Evolutionary conservation across 129 eudicot species (phyloP), one percentile per base, ranked within the genome.

Genomic region (Glebionis coronaria): DNA sequence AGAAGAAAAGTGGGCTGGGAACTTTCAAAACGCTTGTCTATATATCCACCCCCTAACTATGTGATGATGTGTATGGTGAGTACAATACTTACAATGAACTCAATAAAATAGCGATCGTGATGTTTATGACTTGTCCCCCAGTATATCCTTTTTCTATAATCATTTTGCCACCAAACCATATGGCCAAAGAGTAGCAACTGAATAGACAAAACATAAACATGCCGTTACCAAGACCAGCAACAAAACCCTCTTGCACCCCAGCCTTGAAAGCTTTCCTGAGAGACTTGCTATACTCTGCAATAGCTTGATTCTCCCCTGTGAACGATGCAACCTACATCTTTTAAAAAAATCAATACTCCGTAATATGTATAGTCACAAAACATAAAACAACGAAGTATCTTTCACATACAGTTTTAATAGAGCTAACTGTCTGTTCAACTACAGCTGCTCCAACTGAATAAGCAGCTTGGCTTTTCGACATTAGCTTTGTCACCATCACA

Each of bases 391-490:
- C 9, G 6, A 40, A 16, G 21, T 8, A 12, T 9, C 12, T 3
- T 8, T 49, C 15, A 49, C 49, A 44, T 12, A 49, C n/a, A 49
- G 97, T 90, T 82, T 87, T 82, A 57, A 90, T 90, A 12, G 97
- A 87, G 74, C 95, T 87, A 54, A 90, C 74, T 25, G 95, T 90
- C 68, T 90, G 95, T 70, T 90, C 97, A 69, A 84, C 97, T 23
- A 90, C 80, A 61, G 38, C 53, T 16, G 95, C 95, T n/a, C 89
- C 95, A 28, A 69, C 71, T 25, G 88, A 85, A 78, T 82, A 87
- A 59, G 95, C 84, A 44, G 67, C 49, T 74, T 90, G 95, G 44
- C 89, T 83, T 14, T 28, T 72, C 2, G 91, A 80, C 35, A 82
- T 75, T 82, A 82, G 65, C 76, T 75, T 28, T 28, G 31, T 28